These are phyloP conservation scores for Fusarium protoensiforme DNA, from an alignment of 2,329 filamentous ascomycete genomes.

Conservation along the genomic window DNA sequence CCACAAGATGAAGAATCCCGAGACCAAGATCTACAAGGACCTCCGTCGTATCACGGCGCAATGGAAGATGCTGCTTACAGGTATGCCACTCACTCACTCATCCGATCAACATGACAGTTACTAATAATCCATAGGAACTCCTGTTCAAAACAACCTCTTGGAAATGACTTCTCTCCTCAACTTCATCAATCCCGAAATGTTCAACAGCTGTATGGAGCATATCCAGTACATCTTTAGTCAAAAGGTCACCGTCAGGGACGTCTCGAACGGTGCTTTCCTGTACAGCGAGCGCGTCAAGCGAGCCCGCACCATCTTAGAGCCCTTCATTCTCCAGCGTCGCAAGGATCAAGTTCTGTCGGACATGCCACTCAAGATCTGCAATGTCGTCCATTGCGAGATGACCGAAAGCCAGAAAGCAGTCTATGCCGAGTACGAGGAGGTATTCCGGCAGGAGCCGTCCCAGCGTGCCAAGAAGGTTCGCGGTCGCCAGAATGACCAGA, in stretches of 20 bases:
- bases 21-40: slow-evolving; percentile 83
- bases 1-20: slow-evolving; percentile 90
- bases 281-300: slow-evolving; percentile 88
- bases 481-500: slow-evolving; percentile 63
- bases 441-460: slow-evolving; percentile 72
- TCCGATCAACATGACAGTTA: not conserved
- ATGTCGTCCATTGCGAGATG: slow-evolving; percentile 85
- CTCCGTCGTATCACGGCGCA: slow-evolving; percentile 80
- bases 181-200: slow-evolving; percentile 92
- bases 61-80: slow-evolving; percentile 83
- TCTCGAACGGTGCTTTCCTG: slow-evolving; percentile 83
- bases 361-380: slow-evolving; percentile 81
- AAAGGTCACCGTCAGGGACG: slow-evolving; percentile 85
- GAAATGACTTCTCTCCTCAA: slow-evolving; percentile 90
- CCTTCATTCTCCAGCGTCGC: slow-evolving; percentile 92
- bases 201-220: slow-evolving; percentile 79
- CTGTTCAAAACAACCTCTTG: slow-evolving; percentile 92
- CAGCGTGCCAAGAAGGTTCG: slow-evolving; percentile 60
- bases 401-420: slow-evolving; percentile 76
- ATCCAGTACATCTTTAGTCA: slow-evolving; percentile 91
- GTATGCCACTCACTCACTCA: slow-evolving; percentile 31
- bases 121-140: slow-evolving; percentile 76
- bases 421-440: slow-evolving; percentile 73
- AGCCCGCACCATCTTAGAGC: slow-evolving; percentile 91
- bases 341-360: slow-evolving; percentile 92